A percentile compares a stretch with the other conserved stretches of the same genome.
Evolutionary conservation across 768 basidiomycete genomes (phyloP).

Genomic region (Boletus pseudo-olivaceus): DNA sequence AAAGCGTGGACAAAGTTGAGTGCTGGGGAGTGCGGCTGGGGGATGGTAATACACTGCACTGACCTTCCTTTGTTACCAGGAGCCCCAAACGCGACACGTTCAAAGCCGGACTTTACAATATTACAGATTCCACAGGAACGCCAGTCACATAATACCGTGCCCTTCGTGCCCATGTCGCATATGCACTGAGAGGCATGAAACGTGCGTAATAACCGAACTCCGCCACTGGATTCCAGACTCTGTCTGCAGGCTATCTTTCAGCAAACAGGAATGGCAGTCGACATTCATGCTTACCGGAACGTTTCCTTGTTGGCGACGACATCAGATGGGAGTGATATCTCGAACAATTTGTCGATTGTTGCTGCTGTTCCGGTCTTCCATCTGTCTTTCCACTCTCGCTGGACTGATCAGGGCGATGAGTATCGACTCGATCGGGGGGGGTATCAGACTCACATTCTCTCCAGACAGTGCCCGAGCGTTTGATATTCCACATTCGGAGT

Average conservation of each 20-base stretch:
- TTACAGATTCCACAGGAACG: slow-evolving; percentile 64
- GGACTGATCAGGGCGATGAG: slow-evolving; percentile 40
- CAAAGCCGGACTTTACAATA: slow-evolving; percentile 56
- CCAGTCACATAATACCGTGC: slow-evolving; percentile 49
- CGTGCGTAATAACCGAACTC: slow-evolving; percentile 48
- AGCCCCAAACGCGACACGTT: slow-evolving; percentile 53
- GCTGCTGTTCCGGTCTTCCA: slow-evolving; percentile 34
- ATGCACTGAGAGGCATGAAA: slow-evolving; percentile 67
- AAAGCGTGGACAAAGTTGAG: slow-evolving; percentile 2
- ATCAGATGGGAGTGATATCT: slow-evolving; percentile 37
- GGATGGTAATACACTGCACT: slow-evolving; percentile 14
- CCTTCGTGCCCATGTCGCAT: slow-evolving; percentile 61
- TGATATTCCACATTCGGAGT: slow-evolving; percentile 48
- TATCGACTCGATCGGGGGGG: slow-evolving; percentile 13
- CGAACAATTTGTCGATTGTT: slow-evolving; percentile 54
- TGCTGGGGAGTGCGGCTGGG: not conserved
- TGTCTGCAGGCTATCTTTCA: slow-evolving; percentile 11
- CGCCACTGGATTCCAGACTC: slow-evolving; percentile 35
- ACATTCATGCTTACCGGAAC: slow-evolving; percentile 39
- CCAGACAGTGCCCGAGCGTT: slow-evolving; percentile 43
- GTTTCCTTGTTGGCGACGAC: slow-evolving; percentile 40
- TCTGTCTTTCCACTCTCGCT: slow-evolving; percentile 49
- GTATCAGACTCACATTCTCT: slow-evolving; percentile 45
- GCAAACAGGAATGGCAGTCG: not conserved
- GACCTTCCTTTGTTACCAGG: slow-evolving; percentile 54